Percentiles rank a stretch among this genome's conserved stretches.
These are phyloP conservation scores for Rhizophagus prolifer DNA, from an alignment of 192 early-diverging fungal genomes.

Conservation along the genomic window DNA sequence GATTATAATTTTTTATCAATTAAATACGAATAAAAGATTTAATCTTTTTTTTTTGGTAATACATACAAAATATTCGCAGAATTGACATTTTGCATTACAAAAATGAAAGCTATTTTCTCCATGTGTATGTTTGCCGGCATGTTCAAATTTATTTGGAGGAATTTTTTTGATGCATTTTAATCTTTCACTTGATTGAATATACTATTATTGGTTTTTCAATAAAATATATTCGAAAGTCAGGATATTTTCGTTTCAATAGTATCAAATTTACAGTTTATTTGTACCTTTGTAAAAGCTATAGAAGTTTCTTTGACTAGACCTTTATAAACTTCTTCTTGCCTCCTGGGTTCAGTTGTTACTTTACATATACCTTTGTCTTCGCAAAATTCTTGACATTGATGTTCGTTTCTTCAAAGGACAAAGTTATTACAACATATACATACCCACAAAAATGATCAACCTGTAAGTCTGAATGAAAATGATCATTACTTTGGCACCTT, in stretches of 20 bases:
- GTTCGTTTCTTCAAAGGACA: conserved; percentile 17
- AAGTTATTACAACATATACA: not conserved
- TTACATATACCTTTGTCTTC: conserved; percentile 28
- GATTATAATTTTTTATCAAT: not conserved
- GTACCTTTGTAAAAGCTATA: conserved; percentile 11
- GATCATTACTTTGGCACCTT: conserved; percentile 14
- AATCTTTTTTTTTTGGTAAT: not conserved
- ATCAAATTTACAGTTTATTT: too few relatives aligned
- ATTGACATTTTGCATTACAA: conserved; percentile 20
- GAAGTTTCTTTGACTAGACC: not conserved
- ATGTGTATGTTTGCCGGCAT: conserved; percentile 14
- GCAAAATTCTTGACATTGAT: conserved; percentile 29
- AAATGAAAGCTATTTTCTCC: conserved; percentile 11
- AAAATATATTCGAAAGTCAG: not conserved
- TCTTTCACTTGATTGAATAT: conserved; percentile 1
- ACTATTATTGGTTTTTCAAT: not conserved
- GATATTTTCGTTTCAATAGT: not conserved
- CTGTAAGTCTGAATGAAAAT: conserved; percentile 10
- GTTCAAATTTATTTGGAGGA: conserved; percentile 17
- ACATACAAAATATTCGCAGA: conserved; percentile 24
- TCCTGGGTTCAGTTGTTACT: conserved; percentile 10
- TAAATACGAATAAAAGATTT: not conserved
- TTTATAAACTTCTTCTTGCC: conserved; percentile 9
- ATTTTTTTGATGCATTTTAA: conserved; percentile 17
- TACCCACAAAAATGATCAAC: conserved; percentile 28